Conservation (phyloP, 176 grass and related monocot species). For the Metroxylon sagu region DNA sequence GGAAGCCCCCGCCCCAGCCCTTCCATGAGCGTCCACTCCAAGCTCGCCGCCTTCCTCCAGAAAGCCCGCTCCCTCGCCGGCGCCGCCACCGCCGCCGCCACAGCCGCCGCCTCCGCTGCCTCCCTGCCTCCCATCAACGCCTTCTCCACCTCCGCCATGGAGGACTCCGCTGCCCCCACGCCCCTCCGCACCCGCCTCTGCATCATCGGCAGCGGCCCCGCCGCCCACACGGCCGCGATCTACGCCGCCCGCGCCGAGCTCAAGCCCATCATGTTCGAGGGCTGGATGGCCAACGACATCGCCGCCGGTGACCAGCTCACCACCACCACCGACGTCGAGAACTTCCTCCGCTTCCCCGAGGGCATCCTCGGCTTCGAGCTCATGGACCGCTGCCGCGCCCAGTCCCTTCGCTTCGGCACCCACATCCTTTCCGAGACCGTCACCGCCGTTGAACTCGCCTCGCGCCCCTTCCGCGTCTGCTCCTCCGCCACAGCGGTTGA, state of each 20-base stretch:
- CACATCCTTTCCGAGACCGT: constrained; percentile 74
- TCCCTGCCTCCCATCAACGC: background rate
- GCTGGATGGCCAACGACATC: constrained; percentile 88
- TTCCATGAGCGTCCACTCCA: constrained; percentile 36
- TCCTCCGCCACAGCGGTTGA: constrained; percentile 54
- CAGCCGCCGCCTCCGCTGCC: background rate
- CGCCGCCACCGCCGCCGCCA: constrained; percentile 8
- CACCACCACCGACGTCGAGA: constrained; percentile 97
- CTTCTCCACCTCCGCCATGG: constrained; percentile 33
- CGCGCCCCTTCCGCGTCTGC: constrained; percentile 51
- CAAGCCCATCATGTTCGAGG: constrained; percentile 84
- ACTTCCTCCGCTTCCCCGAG: constrained; percentile 73
- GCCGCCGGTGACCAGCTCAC: constrained; percentile 81
- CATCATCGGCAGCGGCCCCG: constrained; percentile 90
- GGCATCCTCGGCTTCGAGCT: constrained; percentile 76
- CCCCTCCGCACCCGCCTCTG: constrained; percentile 62
- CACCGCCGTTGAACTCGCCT: constrained; percentile 53
- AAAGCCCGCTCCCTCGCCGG: constrained; percentile 36
- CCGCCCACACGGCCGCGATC: constrained; percentile 88
- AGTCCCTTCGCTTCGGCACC: constrained; percentile 61
- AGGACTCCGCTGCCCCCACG: constrained; percentile 26
- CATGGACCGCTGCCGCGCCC: constrained; percentile 63
- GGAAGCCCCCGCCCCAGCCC: too few relatives aligned
- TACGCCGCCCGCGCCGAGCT: constrained; percentile 87
- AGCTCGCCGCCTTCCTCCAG: constrained; percentile 49